Evolutionary conservation across 1,284 basidiomycete species (phyloP), one percentile per base, ranked within the genome.

Genomic region (Ustilago shanxiensis): DNA sequence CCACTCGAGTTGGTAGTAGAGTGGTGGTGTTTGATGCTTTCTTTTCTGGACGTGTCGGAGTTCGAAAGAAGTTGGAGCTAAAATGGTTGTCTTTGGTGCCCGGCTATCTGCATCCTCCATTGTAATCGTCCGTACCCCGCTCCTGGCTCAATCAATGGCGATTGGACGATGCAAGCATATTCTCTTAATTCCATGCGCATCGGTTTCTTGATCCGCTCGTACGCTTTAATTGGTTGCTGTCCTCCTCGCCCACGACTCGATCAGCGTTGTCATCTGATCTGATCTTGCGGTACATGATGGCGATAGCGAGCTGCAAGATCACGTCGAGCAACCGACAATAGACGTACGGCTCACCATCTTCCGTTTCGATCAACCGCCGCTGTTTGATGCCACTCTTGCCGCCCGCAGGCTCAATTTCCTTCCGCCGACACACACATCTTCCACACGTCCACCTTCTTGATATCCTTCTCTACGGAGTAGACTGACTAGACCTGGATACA

Each of bases 1-100:
- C n/a, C n/a, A n/a, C n/a, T n/a, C n/a, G 44, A 45, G 44, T 45
- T 13, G 22, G n/a, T 24, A 16, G 28, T 28, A 28, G 14, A 49
- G 26, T 49, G 47, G 11, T 35, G 16, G 20, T 49, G 47, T 26
- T 49, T 49, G 47, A 49, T 49, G 47, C 47, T 26, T 8, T 18
- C 11, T 28, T 49, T 49, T 14, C 60, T 68, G 66, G 60, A 68
- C 66, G 22, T 54, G 59, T 67, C 66, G 60, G 66, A 67, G 60
- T 53, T 58, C 44, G 29, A 35, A 57, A 52, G 6, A n/a, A 24
- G 6, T 35, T 18, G 28, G 49, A 62, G 45, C 54, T 64, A 57
- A 52, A 44, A 20, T n/a, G 5, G 41, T 20, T 44, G 41, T 44
- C 41, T 8, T 44, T n/a, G 14, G 18, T 1, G 18, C 18, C 41